Evolutionary conservation across 148 eudicot genomes (phyloP).

Genomic region (Rhododendron simsii): DNA sequence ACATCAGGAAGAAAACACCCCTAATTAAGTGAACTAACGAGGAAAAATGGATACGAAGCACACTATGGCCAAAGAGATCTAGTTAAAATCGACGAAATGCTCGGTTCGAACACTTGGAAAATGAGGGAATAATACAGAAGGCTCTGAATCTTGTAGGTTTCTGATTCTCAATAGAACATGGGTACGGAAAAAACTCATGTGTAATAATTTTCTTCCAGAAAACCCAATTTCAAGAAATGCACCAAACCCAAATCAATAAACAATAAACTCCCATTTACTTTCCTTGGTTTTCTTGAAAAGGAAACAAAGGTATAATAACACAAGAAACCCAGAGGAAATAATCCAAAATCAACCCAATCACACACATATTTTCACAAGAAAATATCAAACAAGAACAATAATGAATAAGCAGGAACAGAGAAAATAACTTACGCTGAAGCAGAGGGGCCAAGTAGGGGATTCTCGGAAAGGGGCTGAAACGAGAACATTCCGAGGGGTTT

Average conservation of each 20-base stretch:
- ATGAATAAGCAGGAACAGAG: background rate
- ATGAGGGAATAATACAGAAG: background rate
- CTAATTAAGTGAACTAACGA: background rate
- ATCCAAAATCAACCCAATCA: background rate
- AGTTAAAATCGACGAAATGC: background rate
- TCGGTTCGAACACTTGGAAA: background rate
- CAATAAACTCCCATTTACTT: background rate
- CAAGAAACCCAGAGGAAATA: background rate
- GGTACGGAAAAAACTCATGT: background rate
- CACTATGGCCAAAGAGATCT: background rate
- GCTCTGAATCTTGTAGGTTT: background rate
- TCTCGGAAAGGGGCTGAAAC: conserved; percentile 73
- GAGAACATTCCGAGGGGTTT: conserved; percentile 45
- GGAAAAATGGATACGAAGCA: background rate
- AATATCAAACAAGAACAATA: background rate
- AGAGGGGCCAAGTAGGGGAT: conserved; percentile 85
- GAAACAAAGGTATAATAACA: background rate
- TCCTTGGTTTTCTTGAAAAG: background rate
- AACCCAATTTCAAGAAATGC: background rate
- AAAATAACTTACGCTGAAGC: conserved; percentile 48
- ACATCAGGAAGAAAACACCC: background rate
- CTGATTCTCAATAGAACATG: background rate
- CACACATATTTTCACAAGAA: background rate
- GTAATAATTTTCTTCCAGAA: background rate
- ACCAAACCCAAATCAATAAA: background rate